A percentile compares a stretch with the other conserved stretches of the same genome.
Evolutionary conservation across 768 basidiomycete species (phyloP).

Genomic region (Leccinum disarticulatum): DNA sequence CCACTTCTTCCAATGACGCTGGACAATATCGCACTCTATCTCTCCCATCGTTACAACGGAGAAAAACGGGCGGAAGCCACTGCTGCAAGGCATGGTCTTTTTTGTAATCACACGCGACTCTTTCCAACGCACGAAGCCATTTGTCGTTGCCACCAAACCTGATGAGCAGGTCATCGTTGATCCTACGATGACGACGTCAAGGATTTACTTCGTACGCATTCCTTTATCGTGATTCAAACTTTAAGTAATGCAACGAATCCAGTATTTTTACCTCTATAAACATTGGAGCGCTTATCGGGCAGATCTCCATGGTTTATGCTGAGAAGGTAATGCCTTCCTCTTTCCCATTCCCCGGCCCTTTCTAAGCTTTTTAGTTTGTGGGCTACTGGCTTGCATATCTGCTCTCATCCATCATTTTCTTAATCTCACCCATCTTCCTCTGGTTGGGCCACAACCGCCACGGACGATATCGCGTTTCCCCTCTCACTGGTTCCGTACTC

Average conservation of each 20-base stretch:
- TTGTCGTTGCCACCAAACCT: constrained; percentile 45
- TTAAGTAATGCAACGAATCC: background rate
- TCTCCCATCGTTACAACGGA: too few relatives aligned
- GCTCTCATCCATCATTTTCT: constrained; percentile 62
- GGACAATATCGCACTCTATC: too few relatives aligned
- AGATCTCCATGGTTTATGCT: constrained; percentile 67
- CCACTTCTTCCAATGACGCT: too few relatives aligned
- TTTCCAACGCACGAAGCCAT: constrained; percentile 43
- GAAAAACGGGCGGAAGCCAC: too few relatives aligned
- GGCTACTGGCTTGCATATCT: constrained; percentile 68
- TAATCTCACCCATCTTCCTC: constrained; percentile 61
- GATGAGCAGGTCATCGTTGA: constrained; percentile 79
- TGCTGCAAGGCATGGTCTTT: too few relatives aligned
- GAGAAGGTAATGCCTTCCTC: constrained; percentile 44
- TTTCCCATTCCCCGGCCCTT: constrained; percentile 2
- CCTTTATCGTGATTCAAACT: background rate
- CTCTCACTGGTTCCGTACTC: constrained; percentile 65
- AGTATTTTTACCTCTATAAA: constrained; percentile 77
- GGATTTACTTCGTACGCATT: constrained; percentile 66
- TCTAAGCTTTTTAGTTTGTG: constrained; percentile 43
- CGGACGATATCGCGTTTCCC: constrained; percentile 52
- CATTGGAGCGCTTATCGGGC: constrained; percentile 66
- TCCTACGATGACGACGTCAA: constrained; percentile 61
- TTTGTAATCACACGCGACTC: too few relatives aligned
- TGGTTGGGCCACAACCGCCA: constrained; percentile 39